phyloP scores from a whole-genome alignment of 2,329 filamentous ascomycete species.

The Diaporthe destruens region DNA sequence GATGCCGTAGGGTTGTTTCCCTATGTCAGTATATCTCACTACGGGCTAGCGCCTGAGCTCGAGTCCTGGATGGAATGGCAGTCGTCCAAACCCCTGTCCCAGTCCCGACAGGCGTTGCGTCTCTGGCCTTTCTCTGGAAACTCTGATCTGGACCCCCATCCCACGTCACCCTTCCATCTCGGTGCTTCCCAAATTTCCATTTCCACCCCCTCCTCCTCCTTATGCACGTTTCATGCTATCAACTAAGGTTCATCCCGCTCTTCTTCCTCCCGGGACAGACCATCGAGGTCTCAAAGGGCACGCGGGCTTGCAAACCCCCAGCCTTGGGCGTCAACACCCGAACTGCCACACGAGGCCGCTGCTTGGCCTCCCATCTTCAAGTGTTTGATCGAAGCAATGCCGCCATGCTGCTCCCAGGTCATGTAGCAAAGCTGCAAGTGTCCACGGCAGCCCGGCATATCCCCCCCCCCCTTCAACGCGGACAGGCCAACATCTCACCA shows the following conservation, averaged over 20 bases:
- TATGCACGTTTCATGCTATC: constrained; percentile 26
- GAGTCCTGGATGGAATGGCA: constrained; percentile 3
- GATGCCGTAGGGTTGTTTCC: neutral
- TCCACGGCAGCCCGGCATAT: constrained; percentile 5
- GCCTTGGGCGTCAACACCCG: constrained; percentile 5
- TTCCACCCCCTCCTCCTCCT: neutral
- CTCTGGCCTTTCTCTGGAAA: constrained; percentile 11
- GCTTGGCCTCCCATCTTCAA: constrained; percentile 10
- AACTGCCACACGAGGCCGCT: neutral
- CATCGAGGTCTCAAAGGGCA: constrained; percentile 1
- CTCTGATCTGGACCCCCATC: neutral
- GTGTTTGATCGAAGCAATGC: constrained; percentile 31
- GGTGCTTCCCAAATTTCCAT: constrained; percentile 1
- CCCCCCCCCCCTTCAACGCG: neutral
- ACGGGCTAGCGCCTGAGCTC: neutral
- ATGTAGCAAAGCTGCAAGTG: neutral
- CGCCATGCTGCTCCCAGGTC: neutral
- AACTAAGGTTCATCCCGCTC: constrained; percentile 32
- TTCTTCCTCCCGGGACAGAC: constrained; percentile 19
- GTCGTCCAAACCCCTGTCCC: constrained; percentile 15
- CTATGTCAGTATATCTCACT: neutral
- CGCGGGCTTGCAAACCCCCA: neutral
- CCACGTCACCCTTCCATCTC: neutral
- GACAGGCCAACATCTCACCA: neutral
- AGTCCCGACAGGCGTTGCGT: constrained; percentile 1